Base-by-base conservation (phyloP, 306 rosid species). In the Malus orientalis region DNA sequence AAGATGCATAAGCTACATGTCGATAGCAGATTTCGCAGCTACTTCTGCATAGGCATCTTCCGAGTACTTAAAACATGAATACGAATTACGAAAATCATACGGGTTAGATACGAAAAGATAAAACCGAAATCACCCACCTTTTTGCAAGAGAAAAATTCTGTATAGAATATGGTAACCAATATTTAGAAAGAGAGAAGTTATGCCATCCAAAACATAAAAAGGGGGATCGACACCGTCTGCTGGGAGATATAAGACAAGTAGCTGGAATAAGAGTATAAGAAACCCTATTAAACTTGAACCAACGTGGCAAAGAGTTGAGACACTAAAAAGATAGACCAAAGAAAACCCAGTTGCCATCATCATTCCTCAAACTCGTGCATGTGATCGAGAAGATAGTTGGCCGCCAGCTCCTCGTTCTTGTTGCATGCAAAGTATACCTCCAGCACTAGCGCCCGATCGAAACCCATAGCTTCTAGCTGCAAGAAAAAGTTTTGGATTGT, bases 401-500 rank as follows among this genome's bases (percentile, higher is more conserved):
- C 95, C 4, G 97, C 97, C 78, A 89, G 81, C 70, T 91, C 91
- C 86, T 91, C 97, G 11, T 91, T 88, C 85, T 88, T 91, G 74
- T 91, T 89, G 88, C 95, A 89, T 4, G 97, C 93, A 74, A 91
- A 89, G 90, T 83, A 91, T 42, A 88, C 97, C 82, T 89, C 93
- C 88, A 91, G 57, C 22, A 91, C 97, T 30, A 85, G 78, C n/a
- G 84, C 92, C 63, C 90, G 87, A 60, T 86, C 91, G 18, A 91
- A 91, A 54, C 97, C 97, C 97, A 91, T 91, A 49, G 87, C 97
- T 84, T 85, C 86, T 76, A 91, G 93, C 97, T 91, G 91, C 81
- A 63, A 74, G 23, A 6, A 59, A 49, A 45, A 14, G 23, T 8
- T 29, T 62, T 9, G 18, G 45, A 62, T 19, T 8, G 36, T 72